phyloP scores from a whole-genome alignment of 2,329 filamentous ascomycete species.

The Hysterium pulicare region DNA sequence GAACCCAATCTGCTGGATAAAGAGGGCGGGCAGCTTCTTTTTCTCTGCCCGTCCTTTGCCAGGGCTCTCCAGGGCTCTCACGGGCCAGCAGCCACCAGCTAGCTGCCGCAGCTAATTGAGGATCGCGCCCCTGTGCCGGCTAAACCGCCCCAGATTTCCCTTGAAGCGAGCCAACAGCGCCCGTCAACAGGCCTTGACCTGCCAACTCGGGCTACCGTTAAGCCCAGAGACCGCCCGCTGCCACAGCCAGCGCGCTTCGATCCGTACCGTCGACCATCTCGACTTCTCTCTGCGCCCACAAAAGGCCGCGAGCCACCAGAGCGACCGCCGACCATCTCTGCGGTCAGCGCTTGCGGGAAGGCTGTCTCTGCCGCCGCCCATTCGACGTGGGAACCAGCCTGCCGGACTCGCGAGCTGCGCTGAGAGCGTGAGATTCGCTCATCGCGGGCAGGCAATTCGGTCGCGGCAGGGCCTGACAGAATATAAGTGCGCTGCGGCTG shows the following conservation, averaged over 20 bases:
- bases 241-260: constrained; percentile 5
- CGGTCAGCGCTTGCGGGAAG: neutral
- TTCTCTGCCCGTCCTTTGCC: neutral
- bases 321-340: neutral
- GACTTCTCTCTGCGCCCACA: neutral
- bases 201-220: constrained; percentile 10
- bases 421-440: constrained; percentile 24
- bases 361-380: neutral
- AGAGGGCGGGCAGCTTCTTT: constrained; percentile 9
- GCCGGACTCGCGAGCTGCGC: constrained; percentile 21
- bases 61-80: constrained; percentile 1
- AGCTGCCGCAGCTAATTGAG: constrained; percentile 37
- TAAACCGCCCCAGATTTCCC: constrained; percentile 34
- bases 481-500: constrained; percentile 16
- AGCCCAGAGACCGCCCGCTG: constrained; percentile 6
- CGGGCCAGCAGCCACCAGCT: constrained; percentile 20
- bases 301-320: constrained; percentile 1
- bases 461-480: constrained; percentile 15
- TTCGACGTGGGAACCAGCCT: constrained; percentile 20
- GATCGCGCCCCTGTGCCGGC: constrained; percentile 34
- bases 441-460: constrained; percentile 8
- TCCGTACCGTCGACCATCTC: too few species aligned
- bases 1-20: constrained; percentile 26
- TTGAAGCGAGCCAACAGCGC: constrained; percentile 38
- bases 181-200: constrained; percentile 24